Percentiles rank a stretch among this genome's conserved stretches.
phyloP scores from a whole-genome alignment of 768 basidiomycete species.

The Mycena vulgaris region DNA sequence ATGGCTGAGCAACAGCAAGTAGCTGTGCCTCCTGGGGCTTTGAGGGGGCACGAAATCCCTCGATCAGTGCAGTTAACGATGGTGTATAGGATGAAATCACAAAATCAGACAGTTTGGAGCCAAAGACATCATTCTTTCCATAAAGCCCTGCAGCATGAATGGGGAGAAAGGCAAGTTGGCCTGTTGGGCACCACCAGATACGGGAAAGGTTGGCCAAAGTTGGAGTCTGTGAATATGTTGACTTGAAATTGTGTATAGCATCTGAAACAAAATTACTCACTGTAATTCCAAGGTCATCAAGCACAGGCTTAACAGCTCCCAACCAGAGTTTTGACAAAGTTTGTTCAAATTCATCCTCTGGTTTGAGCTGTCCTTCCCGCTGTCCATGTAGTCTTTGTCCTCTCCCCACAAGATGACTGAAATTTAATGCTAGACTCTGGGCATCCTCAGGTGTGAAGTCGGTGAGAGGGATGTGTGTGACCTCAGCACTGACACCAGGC shows the following conservation, averaged over 20 bases:
- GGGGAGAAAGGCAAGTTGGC: no score
- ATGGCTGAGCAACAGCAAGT: neutral
- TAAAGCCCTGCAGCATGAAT: no score
- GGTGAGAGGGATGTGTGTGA: neutral
- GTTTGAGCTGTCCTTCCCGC: neutral
- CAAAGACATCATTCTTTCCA: neutral
- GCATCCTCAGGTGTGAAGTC: neutral
- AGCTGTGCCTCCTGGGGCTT: neutral
- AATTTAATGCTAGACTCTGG: neutral
- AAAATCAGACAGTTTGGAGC: constrained; percentile 4
- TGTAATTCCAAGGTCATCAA: neutral
- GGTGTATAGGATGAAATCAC: constrained; percentile 2
- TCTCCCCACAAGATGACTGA: neutral
- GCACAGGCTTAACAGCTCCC: neutral
- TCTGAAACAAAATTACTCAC: neutral
- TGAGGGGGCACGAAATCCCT: neutral
- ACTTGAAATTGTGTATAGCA: no score
- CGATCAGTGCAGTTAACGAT: neutral
- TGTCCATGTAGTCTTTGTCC: neutral
- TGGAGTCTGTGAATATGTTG: no score
- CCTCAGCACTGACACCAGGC: no score
- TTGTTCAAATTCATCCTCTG: neutral
- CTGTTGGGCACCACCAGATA: no score
- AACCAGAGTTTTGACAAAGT: neutral
- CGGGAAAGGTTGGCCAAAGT: no score